Base-by-base conservation (phyloP, 164 flowering plant species). In the Liriodendron chinense region DNA sequence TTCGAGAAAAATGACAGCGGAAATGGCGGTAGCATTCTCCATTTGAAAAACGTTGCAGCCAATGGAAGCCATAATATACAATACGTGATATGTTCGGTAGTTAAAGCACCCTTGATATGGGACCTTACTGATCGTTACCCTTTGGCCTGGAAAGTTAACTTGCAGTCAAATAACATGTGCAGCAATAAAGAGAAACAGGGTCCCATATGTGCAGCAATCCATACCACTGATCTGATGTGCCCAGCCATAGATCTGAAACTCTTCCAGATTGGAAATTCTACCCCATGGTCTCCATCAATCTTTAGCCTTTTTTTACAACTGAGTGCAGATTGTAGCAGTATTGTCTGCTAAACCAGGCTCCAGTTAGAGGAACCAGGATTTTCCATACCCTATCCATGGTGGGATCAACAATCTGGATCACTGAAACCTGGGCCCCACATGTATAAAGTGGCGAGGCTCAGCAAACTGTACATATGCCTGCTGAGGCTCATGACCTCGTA, bases 11-110 rank as follows among this genome's bases (percentile, higher is more conserved):
- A 65, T 22, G 28, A 65, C 28, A 22, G 25, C 68, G 22, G 67
- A 64, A 66, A 66, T 67, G 69, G 69, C 16, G 49, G 69, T 28
- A 14, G 23, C 24, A 65, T 22, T 23, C 68, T 65, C 26, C 68
- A 65, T 7, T 3, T 9, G 25, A 12, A 34, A 65, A 65, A 65
- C 2, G 13, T 1, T 67, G 47, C 69, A 67, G 69, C 47, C 20
- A 13, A 26, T 28, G 9, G n/a, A 67, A 53, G 59, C 59, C 47
- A 23, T 67, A 13, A 26, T 67, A 28, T 18, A 67, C 47, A 18
- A 67, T 28, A 26, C 9, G 28, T 24, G 47, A 67, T 67, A 14
- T 26, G 9, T 26, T 28, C 16, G n/a, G 47, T 1, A 26, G 16
- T 14, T 14, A 34, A 18, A 67, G 47, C 3, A n/a, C 26, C 26